Conservation (phyloP, 768 basidiomycete genomes). For the Lactifluus hygrophoroides region DNA sequence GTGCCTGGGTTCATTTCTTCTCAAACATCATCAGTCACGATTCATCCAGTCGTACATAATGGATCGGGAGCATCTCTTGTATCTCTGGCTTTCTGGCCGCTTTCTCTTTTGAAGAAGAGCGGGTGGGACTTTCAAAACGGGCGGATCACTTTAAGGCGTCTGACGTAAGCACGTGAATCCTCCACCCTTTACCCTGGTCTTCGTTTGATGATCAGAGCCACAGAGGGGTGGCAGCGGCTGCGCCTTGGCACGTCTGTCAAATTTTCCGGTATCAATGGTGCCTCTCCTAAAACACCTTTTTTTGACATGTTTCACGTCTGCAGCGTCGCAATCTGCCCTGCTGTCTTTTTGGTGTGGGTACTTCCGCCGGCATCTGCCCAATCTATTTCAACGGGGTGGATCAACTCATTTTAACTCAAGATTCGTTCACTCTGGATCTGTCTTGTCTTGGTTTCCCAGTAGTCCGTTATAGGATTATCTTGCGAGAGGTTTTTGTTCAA, state of each 20-base stretch:
- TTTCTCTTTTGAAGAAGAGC: background rate
- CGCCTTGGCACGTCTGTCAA: background rate
- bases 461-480: background rate
- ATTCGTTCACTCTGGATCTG: too few relatives aligned
- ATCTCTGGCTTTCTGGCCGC: conserved; percentile 5
- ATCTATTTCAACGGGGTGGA: background rate
- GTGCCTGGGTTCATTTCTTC: background rate
- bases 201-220: background rate
- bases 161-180: background rate
- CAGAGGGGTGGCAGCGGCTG: background rate
- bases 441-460: background rate
- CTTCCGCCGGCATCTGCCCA: too few relatives aligned
- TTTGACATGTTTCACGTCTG: background rate
- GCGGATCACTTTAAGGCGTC: background rate
- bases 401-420: background rate
- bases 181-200: background rate
- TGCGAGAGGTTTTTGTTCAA: background rate
- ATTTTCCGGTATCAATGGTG: background rate
- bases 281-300: background rate
- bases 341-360: too few relatives aligned
- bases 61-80: background rate
- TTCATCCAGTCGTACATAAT: background rate
- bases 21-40: background rate
- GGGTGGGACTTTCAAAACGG: background rate
- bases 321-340: background rate